Conservation (phyloP, 2,329 filamentous ascomycete genomes). For the Arthrocladium fulminans region DNA sequence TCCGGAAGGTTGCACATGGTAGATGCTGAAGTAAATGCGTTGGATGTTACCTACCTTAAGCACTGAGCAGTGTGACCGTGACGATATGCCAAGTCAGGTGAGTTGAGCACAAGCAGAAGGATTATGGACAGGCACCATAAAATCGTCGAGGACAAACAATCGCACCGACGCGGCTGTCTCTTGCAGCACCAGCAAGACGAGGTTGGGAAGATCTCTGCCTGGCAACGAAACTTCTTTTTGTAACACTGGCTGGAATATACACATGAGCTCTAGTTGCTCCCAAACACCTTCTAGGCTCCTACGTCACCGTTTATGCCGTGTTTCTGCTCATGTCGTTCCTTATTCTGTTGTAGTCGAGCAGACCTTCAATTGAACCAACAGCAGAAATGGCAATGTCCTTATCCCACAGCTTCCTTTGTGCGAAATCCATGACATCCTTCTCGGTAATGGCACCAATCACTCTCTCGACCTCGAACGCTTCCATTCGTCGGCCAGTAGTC, state of each 20-base stretch:
- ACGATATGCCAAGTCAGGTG: too few species aligned
- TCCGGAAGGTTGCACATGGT: too few species aligned
- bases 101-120: too few species aligned
- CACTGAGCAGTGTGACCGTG: too few species aligned
- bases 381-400: conserved; percentile 90
- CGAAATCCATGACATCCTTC: conserved; percentile 96
- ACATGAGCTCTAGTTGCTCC: conserved; percentile 7
- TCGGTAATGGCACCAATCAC: conserved; percentile 80
- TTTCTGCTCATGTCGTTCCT: conserved; percentile 83
- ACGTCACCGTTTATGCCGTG: conserved; percentile 27
- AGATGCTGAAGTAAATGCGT: too few species aligned
- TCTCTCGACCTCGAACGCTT: conserved; percentile 87
- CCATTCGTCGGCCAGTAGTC: conserved; percentile 88
- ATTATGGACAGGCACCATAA: too few species aligned
- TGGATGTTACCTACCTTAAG: too few species aligned
- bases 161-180: too few species aligned
- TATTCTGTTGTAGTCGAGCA: conserved; percentile 45
- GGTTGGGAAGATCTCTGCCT: not conserved
- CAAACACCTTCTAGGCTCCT: conserved; percentile 3
- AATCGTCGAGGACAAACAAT: too few species aligned
- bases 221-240: not conserved
- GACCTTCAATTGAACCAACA: conserved; percentile 83
- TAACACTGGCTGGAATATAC: conserved; percentile 10
- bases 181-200: not conserved
- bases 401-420: conserved; percentile 92